These are phyloP conservation scores for Logfia minima DNA, from an alignment of 129 eudicot species.

Conservation along the genomic window DNA sequence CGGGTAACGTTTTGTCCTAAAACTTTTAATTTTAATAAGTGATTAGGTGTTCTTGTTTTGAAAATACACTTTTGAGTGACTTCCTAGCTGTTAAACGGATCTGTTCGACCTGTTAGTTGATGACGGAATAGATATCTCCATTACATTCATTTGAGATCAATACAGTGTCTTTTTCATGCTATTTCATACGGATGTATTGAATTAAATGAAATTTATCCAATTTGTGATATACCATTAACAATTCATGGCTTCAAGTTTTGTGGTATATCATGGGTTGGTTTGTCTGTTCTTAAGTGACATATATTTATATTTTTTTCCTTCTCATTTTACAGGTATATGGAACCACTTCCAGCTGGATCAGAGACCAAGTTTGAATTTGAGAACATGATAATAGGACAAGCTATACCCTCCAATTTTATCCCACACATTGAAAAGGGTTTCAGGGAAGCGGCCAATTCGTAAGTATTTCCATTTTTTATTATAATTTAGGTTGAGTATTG, in stretches of 20 bases:
- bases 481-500: background rate
- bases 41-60: background rate
- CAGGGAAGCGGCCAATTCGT: constrained; percentile 98
- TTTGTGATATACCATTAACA: background rate
- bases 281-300: background rate
- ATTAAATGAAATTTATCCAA: background rate
- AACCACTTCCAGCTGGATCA: constrained; percentile 86
- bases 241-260: background rate
- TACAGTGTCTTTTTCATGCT: background rate
- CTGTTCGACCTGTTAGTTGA: background rate
- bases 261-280: background rate
- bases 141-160: background rate
- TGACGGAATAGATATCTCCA: background rate
- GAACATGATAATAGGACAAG: constrained; percentile 87
- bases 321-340: constrained; percentile 59
- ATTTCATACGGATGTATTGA: background rate
- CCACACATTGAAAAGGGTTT: constrained; percentile 98
- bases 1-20: background rate
- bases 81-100: background rate
- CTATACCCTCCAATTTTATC: constrained; percentile 78
- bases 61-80: background rate
- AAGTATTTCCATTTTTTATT: constrained; percentile 28
- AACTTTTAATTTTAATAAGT: background rate
- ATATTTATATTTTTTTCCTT: background rate
- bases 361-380: constrained; percentile 86